Percentiles rank a stretch among this genome's conserved stretches.
Conservation (phyloP, 2,329 filamentous ascomycete genomes). For the Trichoderma sp. region DNA sequence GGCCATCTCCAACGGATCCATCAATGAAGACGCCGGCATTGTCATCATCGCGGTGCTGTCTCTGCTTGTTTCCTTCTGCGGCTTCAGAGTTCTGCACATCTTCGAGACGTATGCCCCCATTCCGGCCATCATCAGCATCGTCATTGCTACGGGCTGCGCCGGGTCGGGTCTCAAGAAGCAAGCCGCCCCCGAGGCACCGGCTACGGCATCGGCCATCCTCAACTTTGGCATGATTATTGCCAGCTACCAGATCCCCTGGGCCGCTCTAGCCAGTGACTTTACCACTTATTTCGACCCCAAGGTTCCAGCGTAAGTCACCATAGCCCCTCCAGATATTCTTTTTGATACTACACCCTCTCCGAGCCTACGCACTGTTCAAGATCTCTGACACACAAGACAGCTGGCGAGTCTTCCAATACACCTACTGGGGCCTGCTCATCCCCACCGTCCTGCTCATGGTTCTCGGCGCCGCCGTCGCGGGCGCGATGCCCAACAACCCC, state of each 20-base stretch:
- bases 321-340: not conserved
- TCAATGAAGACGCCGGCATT: conserved; percentile 61
- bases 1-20: conserved; percentile 51
- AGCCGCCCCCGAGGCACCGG: conserved; percentile 42
- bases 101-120: conserved; percentile 63
- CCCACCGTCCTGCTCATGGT: conserved; percentile 63
- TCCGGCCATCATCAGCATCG: conserved; percentile 56
- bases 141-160: conserved; percentile 58
- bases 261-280: conserved; percentile 60
- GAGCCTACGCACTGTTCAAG: not conserved
- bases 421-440: conserved; percentile 56
- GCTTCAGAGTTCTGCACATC: conserved; percentile 58
- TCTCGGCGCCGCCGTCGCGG: conserved; percentile 65
- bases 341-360: too few species aligned
- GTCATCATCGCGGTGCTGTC: conserved; percentile 61
- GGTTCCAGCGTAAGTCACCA: conserved; percentile 50
- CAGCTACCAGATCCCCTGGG: conserved; percentile 66
- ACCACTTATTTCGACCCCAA: conserved; percentile 62
- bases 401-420: conserved; percentile 56
- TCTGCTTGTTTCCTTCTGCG: conserved; percentile 63
- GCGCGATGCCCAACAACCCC: conserved; percentile 57
- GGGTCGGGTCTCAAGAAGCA: conserved; percentile 54
- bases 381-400: conserved; percentile 31
- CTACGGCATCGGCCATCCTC: conserved; percentile 52
- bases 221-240: conserved; percentile 64